Base-by-base conservation (phyloP, 805 yeast species). In the Pachysolen tannophilus region DNA sequence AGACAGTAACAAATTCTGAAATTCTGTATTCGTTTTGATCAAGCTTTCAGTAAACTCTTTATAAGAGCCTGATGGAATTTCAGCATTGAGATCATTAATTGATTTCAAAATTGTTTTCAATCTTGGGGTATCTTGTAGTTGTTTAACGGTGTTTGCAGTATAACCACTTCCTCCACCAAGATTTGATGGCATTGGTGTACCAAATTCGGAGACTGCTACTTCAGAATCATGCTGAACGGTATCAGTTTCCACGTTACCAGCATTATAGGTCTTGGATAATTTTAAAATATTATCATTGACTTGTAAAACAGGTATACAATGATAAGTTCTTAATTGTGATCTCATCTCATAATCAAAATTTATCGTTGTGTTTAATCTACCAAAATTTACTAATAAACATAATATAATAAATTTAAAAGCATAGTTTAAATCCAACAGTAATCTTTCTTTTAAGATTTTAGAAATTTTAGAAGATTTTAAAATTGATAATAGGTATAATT, bases 311-410 rank as follows among this genome's bases (percentile, higher is more conserved):
- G 98, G 98, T 23, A 90, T 85, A 9, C 95, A 82, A 58, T 90
- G 97, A 53, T 83, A 90, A 0, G 97, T 88, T 49, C 98, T 69
- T 43, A 90, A 67, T 45, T 87, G 90, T 0, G 95, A 85, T 47
- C 86, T 80, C 97, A 90, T 90, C 50, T 87, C 97, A 16, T 94
- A 85, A 38, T 86, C 95, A 52, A 90, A 82, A 58, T 90, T 90
- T 34, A 90, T 79, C 3, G 97, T 90, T 2, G 98, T 90, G 61
- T 90, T 90, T 77, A 90, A 76, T 42, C 97, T 67, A 8, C 97
- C 97, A 36, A 88, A 76, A 52, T 90, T 90, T 13, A 90, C 97
- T 41, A 90, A 64, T 26, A 90, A 58, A 44, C 95, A 86, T 16
- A 58, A 46, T 8, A 58, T 50, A 8, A 54, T 47, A 38, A 59